Conservation (phyloP, 2,329 filamentous ascomycete genomes). For the Cercospora brassicicola region DNA sequence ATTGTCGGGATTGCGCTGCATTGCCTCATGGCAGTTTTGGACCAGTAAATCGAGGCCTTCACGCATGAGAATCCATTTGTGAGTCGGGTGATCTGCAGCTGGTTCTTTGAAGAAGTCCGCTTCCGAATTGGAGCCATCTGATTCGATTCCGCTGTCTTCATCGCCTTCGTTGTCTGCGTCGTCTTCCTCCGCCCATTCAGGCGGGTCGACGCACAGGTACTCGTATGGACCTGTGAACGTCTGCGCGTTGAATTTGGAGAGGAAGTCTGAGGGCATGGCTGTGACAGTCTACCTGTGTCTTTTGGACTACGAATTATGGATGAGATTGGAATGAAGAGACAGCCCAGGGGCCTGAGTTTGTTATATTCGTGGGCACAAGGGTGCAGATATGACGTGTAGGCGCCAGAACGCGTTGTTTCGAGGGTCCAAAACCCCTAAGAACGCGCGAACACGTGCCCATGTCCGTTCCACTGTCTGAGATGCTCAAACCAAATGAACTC, state of each 20-base stretch:
- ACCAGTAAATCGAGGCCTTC: neutral
- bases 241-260: slow-evolving; percentile 12
- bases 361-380: neutral
- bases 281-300: neutral
- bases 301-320: neutral
- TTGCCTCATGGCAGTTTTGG: neutral
- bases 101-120: neutral
- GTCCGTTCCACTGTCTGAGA: neutral
- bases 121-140: neutral
- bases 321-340: neutral
- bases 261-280: slow-evolving; percentile 4
- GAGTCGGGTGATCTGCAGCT: slow-evolving; percentile 16
- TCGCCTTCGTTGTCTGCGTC: neutral
- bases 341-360: too few relatives aligned
- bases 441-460: neutral
- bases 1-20: slow-evolving; percentile 25
- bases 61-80: slow-evolving; percentile 17
- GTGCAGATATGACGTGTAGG: neutral
- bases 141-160: neutral
- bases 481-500: too few relatives aligned
- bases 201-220: slow-evolving; percentile 8
- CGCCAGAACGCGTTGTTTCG: neutral
- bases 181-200: neutral
- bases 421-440: neutral
- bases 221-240: slow-evolving; percentile 12